phyloP scores from a whole-genome alignment of 345 rosid genomes.

The Anacardium occidentale region DNA sequence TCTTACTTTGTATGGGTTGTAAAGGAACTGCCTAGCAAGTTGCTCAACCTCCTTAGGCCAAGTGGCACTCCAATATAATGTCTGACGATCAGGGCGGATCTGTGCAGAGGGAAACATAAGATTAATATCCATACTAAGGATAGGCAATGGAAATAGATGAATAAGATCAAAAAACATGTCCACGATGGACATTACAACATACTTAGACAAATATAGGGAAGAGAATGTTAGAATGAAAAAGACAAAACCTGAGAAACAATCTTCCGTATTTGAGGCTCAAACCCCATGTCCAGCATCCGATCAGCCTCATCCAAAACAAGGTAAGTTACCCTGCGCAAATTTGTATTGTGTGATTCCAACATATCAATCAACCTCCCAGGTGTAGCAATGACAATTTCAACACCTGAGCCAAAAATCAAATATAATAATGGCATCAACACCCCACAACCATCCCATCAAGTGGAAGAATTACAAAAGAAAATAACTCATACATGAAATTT shows the following conservation, averaged over 20 bases:
- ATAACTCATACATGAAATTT: slow-evolving; percentile 9
- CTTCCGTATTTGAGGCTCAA: slow-evolving; percentile 94
- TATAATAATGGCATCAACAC: not conserved
- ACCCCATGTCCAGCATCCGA: slow-evolving; percentile 99
- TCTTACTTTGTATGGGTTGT: slow-evolving; percentile 95
- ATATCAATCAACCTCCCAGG: slow-evolving; percentile 99
- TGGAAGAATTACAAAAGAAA: slow-evolving; percentile 7
- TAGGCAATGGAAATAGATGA: not conserved
- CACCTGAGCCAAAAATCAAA: slow-evolving; percentile 46
- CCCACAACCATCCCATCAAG: slow-evolving; percentile 6
- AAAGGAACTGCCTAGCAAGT: slow-evolving; percentile 78
- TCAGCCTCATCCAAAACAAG: slow-evolving; percentile 99
- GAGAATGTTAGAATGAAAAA: not conserved
- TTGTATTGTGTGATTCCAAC: slow-evolving; percentile 94
- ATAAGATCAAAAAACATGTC: not conserved
- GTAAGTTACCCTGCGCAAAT: slow-evolving; percentile 91
- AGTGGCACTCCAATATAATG: slow-evolving; percentile 99
- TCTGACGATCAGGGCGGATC: slow-evolving; percentile 98
- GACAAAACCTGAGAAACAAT: slow-evolving; percentile 71
- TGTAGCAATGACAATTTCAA: slow-evolving; percentile 97
- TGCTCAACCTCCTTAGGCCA: slow-evolving; percentile 99
- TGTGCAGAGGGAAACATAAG: slow-evolving; percentile 29
- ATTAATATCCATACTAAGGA: slow-evolving; percentile 3
- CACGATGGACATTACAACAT: not conserved
- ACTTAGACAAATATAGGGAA: not conserved